Base-by-base conservation (phyloP, 163 green algal species). In the Chlamydomonas reinhardtii region DNA sequence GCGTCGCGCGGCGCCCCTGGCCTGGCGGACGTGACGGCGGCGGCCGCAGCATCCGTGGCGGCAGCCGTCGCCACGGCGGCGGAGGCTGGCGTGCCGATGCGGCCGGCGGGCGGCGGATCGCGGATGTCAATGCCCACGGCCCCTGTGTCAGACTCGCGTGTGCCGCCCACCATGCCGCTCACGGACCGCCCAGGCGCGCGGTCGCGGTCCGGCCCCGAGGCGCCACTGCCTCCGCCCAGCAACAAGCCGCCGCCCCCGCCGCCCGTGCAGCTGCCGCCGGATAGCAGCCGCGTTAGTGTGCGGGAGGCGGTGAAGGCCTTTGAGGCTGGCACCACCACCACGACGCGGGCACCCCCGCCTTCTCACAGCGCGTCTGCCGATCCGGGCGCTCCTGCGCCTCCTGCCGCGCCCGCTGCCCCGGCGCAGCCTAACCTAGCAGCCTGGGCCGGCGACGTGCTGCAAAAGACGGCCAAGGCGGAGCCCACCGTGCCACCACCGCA, bases 31-130 rank as follows among this genome's bases (percentile, higher is more conserved):
- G 39, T 48, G 5, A 15, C 35, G 29, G 29, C 8, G 1, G 62
- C 52, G 25, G 77, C 48, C 27, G 73, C 77, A 48, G 77, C 77
- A 25, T 35, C 66, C 12, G 77, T 54, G 25, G 77, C 77, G 16
- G 65, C 77, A 0, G 16, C 77, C 2, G 48, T 59, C 5, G 77
- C 65, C n/a, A 48, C 43, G 29, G 66, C 54, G 31, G 66, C 72
- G 19, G 62, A 74, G 48, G 77, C 65, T 12, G 77, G 66, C 19
- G 48, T 70, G n/a, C 76, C 76, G 29, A 14, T 74, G 32, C 79
- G 79, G 15, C 52, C 79, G 32, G 72, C 52, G 68, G 79, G 79
- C 52, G 69, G 52, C 54, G 52, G 68, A 1, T 48, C 64, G 2
- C 27, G 62, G 29, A 35, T 64, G 34, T 1, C 22, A 17, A 32